Base-by-base conservation (phyloP, 805 yeast genomes). In the Tanozyma kutaoensis region DNA sequence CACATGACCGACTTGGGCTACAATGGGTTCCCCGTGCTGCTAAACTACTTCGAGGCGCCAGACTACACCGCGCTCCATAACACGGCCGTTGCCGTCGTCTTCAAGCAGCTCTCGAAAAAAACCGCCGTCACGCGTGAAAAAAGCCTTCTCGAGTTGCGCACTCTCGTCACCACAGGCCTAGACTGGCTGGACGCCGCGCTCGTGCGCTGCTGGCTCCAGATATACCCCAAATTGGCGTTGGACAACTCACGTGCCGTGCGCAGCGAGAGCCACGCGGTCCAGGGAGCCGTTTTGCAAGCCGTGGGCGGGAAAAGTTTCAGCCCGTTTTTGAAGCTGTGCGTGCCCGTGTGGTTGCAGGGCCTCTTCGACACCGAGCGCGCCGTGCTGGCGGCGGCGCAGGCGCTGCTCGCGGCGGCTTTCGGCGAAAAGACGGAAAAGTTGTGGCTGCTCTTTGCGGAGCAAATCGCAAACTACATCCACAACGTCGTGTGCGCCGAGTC, bases 71-170 rank as follows among this genome's bases (percentile, higher is more conserved):
- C n/a, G n/a, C n/a, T n/a, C n/a, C n/a, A n/a, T n/a, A n/a, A n/a
- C n/a, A n/a, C n/a, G n/a, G n/a, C n/a, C 24, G 48, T 78, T 30
- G 66, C 67, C 23, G 55, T 85, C 8, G 57, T 74, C n/a, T 77
- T 85, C 58, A 85, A 79, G 45, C 70, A 79, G 8, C 49, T 86
- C 26, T 46, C 77, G 46, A 86, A 85, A 49, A 70, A 78, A 43
- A 94, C 85, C 42, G 66, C 76, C 5, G 74, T 72, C n/a, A 88
- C 97, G 0, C 79, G 75, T 43, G 94, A 82, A 39, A 80, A 76
- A 44, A 84, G 91, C 1, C 55, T 84, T 15, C 45, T 37, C 5
- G 93, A 79, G 23, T 41, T 58, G 24, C 30, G 44, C 18, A 34
- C 34, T 6, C 44, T 77, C 17, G 39, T 59, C 3, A 40, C 47